Conservation (phyloP, 495 filamentous ascomycete species). For the Penicillium bialowiezense region DNA sequence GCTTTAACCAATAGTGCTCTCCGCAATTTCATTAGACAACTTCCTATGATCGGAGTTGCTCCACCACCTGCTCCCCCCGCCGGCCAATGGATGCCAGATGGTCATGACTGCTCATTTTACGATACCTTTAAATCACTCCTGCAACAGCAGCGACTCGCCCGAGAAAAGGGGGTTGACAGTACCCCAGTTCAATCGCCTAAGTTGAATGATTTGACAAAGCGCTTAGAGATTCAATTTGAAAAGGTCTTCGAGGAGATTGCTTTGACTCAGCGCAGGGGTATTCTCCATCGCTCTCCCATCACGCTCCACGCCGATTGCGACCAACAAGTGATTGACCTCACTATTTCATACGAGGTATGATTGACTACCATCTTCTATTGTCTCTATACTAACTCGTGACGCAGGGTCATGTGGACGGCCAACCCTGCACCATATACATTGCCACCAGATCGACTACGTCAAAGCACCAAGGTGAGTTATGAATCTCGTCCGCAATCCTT, state of each 20-base stretch:
- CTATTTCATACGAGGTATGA: constrained; percentile 37
- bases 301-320: constrained; percentile 44
- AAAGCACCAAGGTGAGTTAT: constrained; percentile 33
- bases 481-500: not conserved
- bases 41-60: constrained; percentile 38
- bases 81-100: constrained; percentile 40
- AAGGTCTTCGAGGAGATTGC: constrained; percentile 57
- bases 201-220: constrained; percentile 49
- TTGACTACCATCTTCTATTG: not conserved
- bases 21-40: constrained; percentile 41
- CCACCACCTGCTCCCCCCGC: constrained; percentile 20
- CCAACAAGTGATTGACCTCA: constrained; percentile 30
- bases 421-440: constrained; percentile 35
- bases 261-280: constrained; percentile 53
- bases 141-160: constrained; percentile 28
- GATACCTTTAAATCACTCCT: constrained; percentile 42
- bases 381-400: not conserved
- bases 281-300: constrained; percentile 51
- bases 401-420: constrained; percentile 20
- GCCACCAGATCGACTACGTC: constrained; percentile 30
- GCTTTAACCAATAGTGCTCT: constrained; percentile 48
- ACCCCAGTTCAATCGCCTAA: constrained; percentile 41
- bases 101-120: constrained; percentile 45
- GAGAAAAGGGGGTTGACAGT: constrained; percentile 20
- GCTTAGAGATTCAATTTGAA: constrained; percentile 52